These are phyloP conservation scores for Pascua sp. DNA, from an alignment of 1,284 basidiomycete species.

Conservation along the genomic window DNA sequence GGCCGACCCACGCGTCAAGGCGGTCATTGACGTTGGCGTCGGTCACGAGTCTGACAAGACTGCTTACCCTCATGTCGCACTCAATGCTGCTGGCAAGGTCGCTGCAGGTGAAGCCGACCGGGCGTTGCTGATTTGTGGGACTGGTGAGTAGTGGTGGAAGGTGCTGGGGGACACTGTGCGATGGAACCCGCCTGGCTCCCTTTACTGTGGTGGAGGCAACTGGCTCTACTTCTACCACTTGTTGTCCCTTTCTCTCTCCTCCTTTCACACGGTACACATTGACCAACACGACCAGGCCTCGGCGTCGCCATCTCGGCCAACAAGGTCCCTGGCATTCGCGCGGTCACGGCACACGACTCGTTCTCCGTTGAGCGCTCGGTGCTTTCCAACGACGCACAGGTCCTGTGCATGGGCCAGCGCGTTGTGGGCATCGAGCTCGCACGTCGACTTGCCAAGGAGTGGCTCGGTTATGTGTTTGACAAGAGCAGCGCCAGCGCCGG, in stretches of 20 bases:
- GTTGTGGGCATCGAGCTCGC: slow-evolving; percentile 52
- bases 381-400: slow-evolving; percentile 52
- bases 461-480: slow-evolving; percentile 52
- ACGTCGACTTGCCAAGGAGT: slow-evolving; percentile 48
- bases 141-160: slow-evolving; percentile 30
- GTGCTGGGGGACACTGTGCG: too few relatives aligned
- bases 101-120: slow-evolving; percentile 50
- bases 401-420: slow-evolving; percentile 52
- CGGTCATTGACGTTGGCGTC: slow-evolving; percentile 42
- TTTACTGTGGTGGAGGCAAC: too few relatives aligned
- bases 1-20: slow-evolving; percentile 36
- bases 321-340: slow-evolving; percentile 50
- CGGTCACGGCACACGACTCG: slow-evolving; percentile 50
- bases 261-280: too few relatives aligned
- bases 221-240: too few relatives aligned
- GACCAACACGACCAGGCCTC: slow-evolving; percentile 16
- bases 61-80: slow-evolving; percentile 51
- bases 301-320: slow-evolving; percentile 51
- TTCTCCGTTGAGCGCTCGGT: slow-evolving; percentile 52
- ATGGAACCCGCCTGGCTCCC: too few relatives aligned
- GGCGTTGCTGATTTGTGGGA: slow-evolving; percentile 52
- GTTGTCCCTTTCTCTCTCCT: too few relatives aligned
- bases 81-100: slow-evolving; percentile 50
- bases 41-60: slow-evolving; percentile 36
- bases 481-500: slow-evolving; percentile 41